phyloP scores from a whole-genome alignment of 1,139 yeast genomes.

The Arxiozyma bovina region DNA sequence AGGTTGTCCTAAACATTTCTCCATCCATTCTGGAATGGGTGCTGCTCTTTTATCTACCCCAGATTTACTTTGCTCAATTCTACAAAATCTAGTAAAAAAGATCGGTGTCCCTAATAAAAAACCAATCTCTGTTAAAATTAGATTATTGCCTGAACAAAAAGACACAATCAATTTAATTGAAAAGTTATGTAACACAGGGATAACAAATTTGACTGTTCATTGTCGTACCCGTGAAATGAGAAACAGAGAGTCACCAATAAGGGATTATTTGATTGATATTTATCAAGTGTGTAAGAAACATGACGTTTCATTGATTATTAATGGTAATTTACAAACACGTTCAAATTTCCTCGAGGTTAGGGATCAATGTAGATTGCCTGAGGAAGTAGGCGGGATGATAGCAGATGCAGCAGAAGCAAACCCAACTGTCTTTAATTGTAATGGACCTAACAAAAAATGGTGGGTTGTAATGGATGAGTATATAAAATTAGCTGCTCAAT shows the following conservation, averaged over 20 bases:
- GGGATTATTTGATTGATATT: slow-evolving; percentile 54
- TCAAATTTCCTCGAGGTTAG: slow-evolving; percentile 50
- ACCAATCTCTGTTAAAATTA: slow-evolving; percentile 83
- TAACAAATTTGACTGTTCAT: slow-evolving; percentile 75
- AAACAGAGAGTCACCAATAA: slow-evolving; percentile 71
- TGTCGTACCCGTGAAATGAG: slow-evolving; percentile 88
- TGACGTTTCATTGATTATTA: slow-evolving; percentile 64
- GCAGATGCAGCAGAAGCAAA: slow-evolving; percentile 86
- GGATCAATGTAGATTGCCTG: slow-evolving; percentile 37
- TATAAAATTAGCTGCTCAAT: slow-evolving; percentile 42
- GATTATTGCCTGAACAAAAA: slow-evolving; percentile 55
- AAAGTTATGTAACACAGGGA: slow-evolving; percentile 69
- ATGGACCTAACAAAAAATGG: slow-evolving; percentile 45
- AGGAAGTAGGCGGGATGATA: slow-evolving; percentile 78
- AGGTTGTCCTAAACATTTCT: slow-evolving; percentile 91
- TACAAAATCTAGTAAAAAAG: slow-evolving; percentile 56
- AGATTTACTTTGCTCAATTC: slow-evolving; percentile 60
- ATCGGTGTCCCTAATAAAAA: slow-evolving; percentile 72
- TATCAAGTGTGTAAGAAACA: slow-evolving; percentile 53
- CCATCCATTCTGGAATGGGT: slow-evolving; percentile 93
- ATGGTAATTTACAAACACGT: slow-evolving; percentile 62
- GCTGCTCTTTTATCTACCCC: slow-evolving; percentile 84
- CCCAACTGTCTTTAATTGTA: slow-evolving; percentile 57
- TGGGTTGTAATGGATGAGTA: slow-evolving; percentile 47
- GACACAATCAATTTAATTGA: slow-evolving; percentile 57